These are phyloP conservation scores for Babesia microti DNA, from an alignment of 169 alveolate species.

Conservation along the genomic window DNA sequence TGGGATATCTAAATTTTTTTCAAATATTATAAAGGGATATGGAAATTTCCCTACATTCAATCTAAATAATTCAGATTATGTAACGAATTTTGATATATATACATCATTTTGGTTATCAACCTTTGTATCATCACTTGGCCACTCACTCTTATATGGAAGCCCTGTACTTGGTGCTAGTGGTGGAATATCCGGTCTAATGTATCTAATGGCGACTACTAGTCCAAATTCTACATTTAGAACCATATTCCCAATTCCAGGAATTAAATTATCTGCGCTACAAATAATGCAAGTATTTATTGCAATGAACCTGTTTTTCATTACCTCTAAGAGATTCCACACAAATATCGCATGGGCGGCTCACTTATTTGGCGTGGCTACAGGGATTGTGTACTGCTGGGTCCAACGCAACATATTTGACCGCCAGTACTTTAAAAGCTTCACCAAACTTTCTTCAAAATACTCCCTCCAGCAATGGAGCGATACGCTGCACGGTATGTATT, in stretches of 20 bases:
- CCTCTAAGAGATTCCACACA: conserved; percentile 26
- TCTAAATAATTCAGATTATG: conserved; percentile 1
- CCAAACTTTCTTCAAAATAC: conserved; percentile 9
- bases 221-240: conserved; percentile 56
- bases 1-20: not conserved
- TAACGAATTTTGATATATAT: conserved; percentile 21
- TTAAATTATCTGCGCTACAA: conserved; percentile 52
- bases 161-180: conserved; percentile 66
- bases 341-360: conserved; percentile 68
- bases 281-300: conserved; percentile 52
- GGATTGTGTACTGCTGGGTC: conserved; percentile 46
- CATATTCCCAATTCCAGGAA: conserved; percentile 56
- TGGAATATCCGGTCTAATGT: conserved; percentile 57
- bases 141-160: conserved; percentile 24
- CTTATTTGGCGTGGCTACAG: conserved; percentile 53
- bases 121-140: conserved; percentile 30
- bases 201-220: conserved; percentile 48
- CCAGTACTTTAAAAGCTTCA: conserved; percentile 32
- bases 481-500: conserved; percentile 14
- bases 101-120: conserved; percentile 28
- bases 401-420: conserved; percentile 43
- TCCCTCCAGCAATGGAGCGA: conserved; percentile 36
- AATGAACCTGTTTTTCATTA: conserved; percentile 48
- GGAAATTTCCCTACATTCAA: not conserved
- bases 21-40: conserved; percentile 2